These are phyloP conservation scores for Zasmidium citrigriseum DNA, from an alignment of 2,329 filamentous ascomycete genomes.

Conservation along the genomic window DNA sequence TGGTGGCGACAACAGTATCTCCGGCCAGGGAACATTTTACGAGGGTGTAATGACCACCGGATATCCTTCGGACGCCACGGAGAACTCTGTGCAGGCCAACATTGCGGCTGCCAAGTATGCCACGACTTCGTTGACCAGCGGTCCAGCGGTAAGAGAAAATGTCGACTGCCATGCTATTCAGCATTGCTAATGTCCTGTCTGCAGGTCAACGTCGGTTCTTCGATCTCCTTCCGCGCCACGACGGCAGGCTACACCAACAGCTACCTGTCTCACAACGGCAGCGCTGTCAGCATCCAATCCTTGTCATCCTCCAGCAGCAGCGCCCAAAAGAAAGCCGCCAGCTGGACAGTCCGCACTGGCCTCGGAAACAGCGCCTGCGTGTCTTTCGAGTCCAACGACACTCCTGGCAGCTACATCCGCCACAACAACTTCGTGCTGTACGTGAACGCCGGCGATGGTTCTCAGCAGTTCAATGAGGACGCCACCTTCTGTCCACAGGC, in stretches of 20 bases:
- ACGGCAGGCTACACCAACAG: conserved; percentile 56
- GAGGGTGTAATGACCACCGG: conserved; percentile 66
- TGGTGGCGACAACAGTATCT: conserved; percentile 64
- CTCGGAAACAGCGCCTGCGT: conserved; percentile 58
- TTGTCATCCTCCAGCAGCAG: conserved; percentile 54
- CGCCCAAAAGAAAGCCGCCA: conserved; percentile 54
- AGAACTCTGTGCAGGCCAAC: conserved; percentile 53
- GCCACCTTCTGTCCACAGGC: conserved; percentile 63
- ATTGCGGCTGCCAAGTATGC: conserved; percentile 62
- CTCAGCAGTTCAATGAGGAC: conserved; percentile 61
- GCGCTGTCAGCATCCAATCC: conserved; percentile 56
- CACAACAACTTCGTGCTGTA: conserved; percentile 57
- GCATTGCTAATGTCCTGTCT: conserved; percentile 20
- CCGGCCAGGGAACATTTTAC: conserved; percentile 56
- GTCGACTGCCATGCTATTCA: conserved; percentile 12
- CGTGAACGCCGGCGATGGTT: conserved; percentile 54
- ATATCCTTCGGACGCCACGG: conserved; percentile 62
- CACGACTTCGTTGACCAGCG: conserved; percentile 50
- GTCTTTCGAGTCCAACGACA: conserved; percentile 63
- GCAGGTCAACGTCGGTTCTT: conserved; percentile 49
- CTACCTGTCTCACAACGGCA: conserved; percentile 57
- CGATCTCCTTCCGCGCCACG: conserved; percentile 57
- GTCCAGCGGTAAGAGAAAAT: conserved; percentile 28
- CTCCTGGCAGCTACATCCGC: conserved; percentile 59
- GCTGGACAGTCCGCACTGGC: conserved; percentile 56